Evolutionary conservation across 2,329 filamentous ascomycete species (phyloP).

Genomic region (Coniella lustricola): DNA sequence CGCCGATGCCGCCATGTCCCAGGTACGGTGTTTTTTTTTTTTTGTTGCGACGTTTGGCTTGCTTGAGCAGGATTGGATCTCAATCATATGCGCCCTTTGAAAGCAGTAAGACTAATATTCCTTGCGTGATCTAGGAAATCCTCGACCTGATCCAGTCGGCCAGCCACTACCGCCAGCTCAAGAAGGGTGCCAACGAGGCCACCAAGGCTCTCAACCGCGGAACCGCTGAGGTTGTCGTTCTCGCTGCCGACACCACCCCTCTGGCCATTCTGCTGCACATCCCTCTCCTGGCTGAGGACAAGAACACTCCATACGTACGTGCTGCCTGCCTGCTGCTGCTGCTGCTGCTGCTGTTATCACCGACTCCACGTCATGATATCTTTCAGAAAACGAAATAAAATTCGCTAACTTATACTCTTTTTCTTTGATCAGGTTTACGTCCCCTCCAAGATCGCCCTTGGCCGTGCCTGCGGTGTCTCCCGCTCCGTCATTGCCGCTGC

Average conservation of each 20-base stretch:
- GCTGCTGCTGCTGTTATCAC: too few species aligned
- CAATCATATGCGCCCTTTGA: too few species aligned
- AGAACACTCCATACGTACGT: conserved; percentile 37
- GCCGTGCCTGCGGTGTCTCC: conserved; percentile 82
- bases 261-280: conserved; percentile 85
- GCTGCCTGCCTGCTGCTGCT: background rate
- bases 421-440: conserved; percentile 55
- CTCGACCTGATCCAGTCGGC: conserved; percentile 74
- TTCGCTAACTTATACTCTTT: too few species aligned
- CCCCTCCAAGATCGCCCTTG: conserved; percentile 74
- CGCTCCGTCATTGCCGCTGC: conserved; percentile 78
- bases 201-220: conserved; percentile 90
- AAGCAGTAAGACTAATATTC: too few species aligned
- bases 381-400: too few species aligned
- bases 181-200: conserved; percentile 80
- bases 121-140: too few species aligned
- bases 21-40: conserved; percentile 1
- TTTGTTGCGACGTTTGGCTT: too few species aligned
- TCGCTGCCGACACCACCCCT: conserved; percentile 82
- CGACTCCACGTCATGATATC: too few species aligned
- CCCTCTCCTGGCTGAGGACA: conserved; percentile 80
- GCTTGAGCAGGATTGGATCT: too few species aligned
- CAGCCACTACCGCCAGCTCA: conserved; percentile 65
- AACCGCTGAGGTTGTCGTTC: conserved; percentile 80
- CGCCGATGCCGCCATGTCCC: conserved; percentile 48